Evolutionary conservation across 2,329 filamentous ascomycete species (phyloP), one percentile per base, ranked within the genome.

Genomic region (Aspergillus unguis): DNA sequence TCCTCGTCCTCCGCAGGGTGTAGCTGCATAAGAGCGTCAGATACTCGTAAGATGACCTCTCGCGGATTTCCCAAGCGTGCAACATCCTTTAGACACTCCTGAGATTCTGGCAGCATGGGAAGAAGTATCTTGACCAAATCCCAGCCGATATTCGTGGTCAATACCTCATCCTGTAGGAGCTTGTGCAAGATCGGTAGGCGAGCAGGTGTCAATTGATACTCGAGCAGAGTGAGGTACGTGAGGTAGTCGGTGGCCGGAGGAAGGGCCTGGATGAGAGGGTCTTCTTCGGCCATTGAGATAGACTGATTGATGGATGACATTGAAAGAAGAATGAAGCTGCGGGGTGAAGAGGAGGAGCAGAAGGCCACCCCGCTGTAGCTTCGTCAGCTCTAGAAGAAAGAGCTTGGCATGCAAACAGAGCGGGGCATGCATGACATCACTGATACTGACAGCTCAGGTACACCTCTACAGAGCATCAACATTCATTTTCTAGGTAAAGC

Each of bases 141-240:
- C 84, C 84, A 86, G 54, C 84, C 84, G 61, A 86, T 86, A 58
- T 85, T 84, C 41, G 76, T 76, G 3, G 82, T 84, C 33, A 86
- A 67, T 43, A 76, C 78, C 55, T 80, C 76, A 74, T 85, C 82
- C 64, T 85, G 81, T 10, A 86, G 72, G 23, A 85, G 73, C 33
- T 76, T 71, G 61, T 84, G 83, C 26, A 86, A 71, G 2, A 77
- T 73, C 0, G 82, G 81, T 23, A 86, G 70, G 48, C 79, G 82
- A 50, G 80, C 77, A 33, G 76, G 73, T 6, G 77, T 84, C 44
- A 86, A 72, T 61, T 85, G 84, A 69, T 85, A 84, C 62, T 86
- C 84, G 48, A 86, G 69, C 40, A 86, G 74, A 10, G 84, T 86
- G 44, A 85, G 75, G 64, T 86, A 86, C n/a, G 82, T 85, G 52